Evolutionary conservation across 1,284 basidiomycete species (phyloP).

Genomic region (Papiliotrema flavescens): DNA sequence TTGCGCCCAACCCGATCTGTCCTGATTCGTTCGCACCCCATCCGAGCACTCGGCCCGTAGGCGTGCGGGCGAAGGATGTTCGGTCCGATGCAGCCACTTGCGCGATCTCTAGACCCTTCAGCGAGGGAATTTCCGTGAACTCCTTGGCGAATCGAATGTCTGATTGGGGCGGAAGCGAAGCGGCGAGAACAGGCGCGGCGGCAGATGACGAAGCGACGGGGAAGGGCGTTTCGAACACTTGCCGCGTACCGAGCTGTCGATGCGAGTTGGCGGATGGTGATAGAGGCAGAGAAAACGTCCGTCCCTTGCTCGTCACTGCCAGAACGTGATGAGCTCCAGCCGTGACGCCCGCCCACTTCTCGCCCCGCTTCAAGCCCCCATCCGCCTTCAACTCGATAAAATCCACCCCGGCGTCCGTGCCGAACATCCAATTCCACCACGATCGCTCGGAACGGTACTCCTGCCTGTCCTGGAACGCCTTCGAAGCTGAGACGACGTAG

Average conservation of each 20-base stretch:
- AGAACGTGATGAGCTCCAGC: conserved; percentile 78
- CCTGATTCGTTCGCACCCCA: conserved; percentile 85
- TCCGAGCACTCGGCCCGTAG: conserved; percentile 72
- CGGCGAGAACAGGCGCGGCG: conserved; percentile 14
- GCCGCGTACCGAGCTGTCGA: conserved; percentile 77
- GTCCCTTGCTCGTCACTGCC: conserved; percentile 75
- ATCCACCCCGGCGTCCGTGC: conserved; percentile 43
- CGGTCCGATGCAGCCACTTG: conserved; percentile 72
- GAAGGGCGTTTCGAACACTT: conserved; percentile 51
- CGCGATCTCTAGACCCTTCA: conserved; percentile 61
- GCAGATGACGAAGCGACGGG: conserved; percentile 47
- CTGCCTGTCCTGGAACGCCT: conserved; percentile 36
- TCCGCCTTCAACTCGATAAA: conserved; percentile 51
- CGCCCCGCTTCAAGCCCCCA: conserved; percentile 56
- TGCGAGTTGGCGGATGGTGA: conserved; percentile 73
- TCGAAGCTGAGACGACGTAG: conserved; percentile 62
- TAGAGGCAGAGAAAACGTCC: conserved; percentile 75
- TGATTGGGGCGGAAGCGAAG: conserved; percentile 35
- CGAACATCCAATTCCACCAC: conserved; percentile 37
- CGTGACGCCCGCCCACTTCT: conserved; percentile 66
- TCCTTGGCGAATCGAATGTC: conserved; percentile 67
- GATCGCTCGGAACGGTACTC: conserved; percentile 23
- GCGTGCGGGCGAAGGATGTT: conserved; percentile 68
- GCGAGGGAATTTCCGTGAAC: conserved; percentile 74
- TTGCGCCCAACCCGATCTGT: conserved; percentile 75